Evolutionary conservation across 352 stramenopile species (phyloP), one percentile per base, ranked within the genome.

Genomic region (Elongisporangium anandrum): DNA sequence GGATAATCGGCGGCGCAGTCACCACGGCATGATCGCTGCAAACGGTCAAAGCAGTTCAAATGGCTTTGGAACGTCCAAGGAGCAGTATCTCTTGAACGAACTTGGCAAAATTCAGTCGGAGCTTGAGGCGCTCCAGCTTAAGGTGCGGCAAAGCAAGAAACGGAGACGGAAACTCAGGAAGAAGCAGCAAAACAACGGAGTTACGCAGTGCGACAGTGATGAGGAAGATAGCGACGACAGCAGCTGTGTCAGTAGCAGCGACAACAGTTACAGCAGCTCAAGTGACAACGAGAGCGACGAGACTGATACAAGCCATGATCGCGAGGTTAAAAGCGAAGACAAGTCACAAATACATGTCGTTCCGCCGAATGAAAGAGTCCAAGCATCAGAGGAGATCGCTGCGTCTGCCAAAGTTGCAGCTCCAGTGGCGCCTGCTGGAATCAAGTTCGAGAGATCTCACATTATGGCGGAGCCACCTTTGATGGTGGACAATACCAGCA

Each of bases 21-120:
- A 65, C 13, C 57, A 58, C 21, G 48, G 57, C n/a, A 19, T 57
- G 17, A 68, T 60, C 22, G n/a, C n/a, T n/a, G n/a, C n/a, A n/a
- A n/a, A n/a, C n/a, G n/a, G n/a, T n/a, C n/a, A n/a, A n/a, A 64
- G 60, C n/a, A 70, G 56, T 20, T 21, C 64, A 3, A 68, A 52
- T 29, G 56, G 56, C n/a, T 21, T 68, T 0, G 49, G 64, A n/a
- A 75, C 52, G 38, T 39, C 60, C 1, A 63, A 63, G 52, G 70
- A 79, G 47, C 57, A 69, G 21, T 79, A 69, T 20, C 67, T 79
- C 53, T 53, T 75, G 50, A 64, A 63, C 24, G 70, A 79, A 59
- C 57, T 79, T 19, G 52, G 57, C 38, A 60, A 61, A 20, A 52
- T 63, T 12, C 61, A 73, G 34, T 60, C 39, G 24, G 70, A 79